Conservation (phyloP, 345 rosid genomes). For the Gossypium herbaceum region DNA sequence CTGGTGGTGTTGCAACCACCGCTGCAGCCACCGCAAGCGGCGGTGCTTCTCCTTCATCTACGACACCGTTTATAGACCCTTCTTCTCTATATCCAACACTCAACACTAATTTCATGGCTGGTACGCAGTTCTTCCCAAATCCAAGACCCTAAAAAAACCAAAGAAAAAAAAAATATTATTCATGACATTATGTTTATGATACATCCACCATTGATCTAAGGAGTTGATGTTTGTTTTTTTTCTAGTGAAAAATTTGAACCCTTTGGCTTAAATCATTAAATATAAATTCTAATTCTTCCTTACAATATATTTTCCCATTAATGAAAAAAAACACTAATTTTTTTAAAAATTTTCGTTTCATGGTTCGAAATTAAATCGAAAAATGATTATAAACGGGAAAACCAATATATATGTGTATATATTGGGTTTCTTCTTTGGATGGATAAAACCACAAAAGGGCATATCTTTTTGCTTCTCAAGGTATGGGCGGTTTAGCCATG, state of each 20-base stretch:
- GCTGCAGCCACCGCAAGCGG: constrained; percentile 13
- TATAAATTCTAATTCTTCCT: not conserved
- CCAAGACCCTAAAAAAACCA: constrained; percentile 31
- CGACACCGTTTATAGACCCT: constrained; percentile 41
- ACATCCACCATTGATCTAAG: constrained; percentile 29
- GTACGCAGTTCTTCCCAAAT: constrained; percentile 69
- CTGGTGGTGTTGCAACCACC: not conserved
- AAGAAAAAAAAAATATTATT: not conserved
- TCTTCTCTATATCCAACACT: constrained; percentile 49
- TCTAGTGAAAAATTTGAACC: constrained; percentile 22
- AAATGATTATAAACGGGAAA: no score
- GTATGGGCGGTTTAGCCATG: constrained; percentile 17
- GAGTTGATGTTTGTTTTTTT: not conserved
- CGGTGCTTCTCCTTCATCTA: constrained; percentile 13
- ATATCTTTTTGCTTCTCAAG: not conserved
- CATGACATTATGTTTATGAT: no score
- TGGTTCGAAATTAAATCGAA: no score
- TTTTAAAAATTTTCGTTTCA: no score
- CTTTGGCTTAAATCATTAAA: not conserved
- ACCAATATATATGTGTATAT: no score
- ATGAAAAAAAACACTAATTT: not conserved
- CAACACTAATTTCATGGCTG: constrained; percentile 46
- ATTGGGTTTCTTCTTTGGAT: constrained; percentile 24
- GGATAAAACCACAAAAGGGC: constrained; percentile 17
- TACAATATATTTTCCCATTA: not conserved